Evolutionary conservation across 2,329 filamentous ascomycete species (phyloP), one percentile per base, ranked within the genome.

Genomic region (Neurospora sp.): DNA sequence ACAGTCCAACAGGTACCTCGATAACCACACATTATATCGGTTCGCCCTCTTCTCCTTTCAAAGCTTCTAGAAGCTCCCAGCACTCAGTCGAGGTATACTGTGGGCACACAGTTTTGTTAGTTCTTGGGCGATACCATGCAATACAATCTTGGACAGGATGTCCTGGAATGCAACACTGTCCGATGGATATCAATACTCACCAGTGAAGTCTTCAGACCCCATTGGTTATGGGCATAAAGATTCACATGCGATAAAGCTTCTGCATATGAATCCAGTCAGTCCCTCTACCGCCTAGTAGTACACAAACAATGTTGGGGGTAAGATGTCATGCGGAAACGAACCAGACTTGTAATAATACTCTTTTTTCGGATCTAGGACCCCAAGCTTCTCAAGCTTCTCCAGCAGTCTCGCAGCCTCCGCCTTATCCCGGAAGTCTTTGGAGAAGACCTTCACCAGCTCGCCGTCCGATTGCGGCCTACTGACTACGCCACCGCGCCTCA

Each of bases 321-420:
- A 52, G 52, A 62, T 62, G 15, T 62, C 52, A 62, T 36, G 28
- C 4, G 12, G 10, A 40, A 6, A 87, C 78, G 83, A 77, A 85
- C 91, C 89, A 74, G 86, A 86, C 77, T 96, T 96, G 81, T 96
- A 97, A 78, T 92, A 95, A 67, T 96, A 88, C 0, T 83, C 80
- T 66, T 80, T 82, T 4, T 79, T 78, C 67, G 77, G 71, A 40
- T 82, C 82, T 67, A 90, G 82, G 43, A 96, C 80, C 8, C 85
- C 88, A 70, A 93, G 81, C 69, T 88, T 82, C 67, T 85, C 84
- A 72, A 96, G 79, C 73, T 82, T 85, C 70, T 82, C 77, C 46
- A 95, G 80, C 4, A 96, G 91, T 62, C 91, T 84, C 37, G 83
- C 84, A 6, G 96, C 86, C 76, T 96, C 92, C 4, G 84, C 81